A percentile compares a stretch with the other conserved stretches of the same genome.
phyloP scores from a whole-genome alignment of 805 yeast species.

The Ogataea ganodermae region DNA sequence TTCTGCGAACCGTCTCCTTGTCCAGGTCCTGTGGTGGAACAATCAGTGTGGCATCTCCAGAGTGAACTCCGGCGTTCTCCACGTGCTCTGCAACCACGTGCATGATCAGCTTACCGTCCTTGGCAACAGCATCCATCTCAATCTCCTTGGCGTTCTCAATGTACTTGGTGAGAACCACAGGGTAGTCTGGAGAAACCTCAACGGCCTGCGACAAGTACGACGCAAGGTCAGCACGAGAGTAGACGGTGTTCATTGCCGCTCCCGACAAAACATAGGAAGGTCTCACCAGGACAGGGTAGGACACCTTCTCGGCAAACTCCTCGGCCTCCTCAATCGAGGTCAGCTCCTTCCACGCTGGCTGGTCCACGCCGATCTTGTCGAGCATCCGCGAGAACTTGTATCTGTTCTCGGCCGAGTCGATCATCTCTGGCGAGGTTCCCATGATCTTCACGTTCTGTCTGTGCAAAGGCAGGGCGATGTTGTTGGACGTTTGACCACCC shows the following conservation, averaged over 20 bases:
- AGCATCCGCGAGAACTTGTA: slow-evolving; percentile 97
- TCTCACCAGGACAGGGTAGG: slow-evolving; percentile 94
- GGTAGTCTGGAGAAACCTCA: slow-evolving; percentile 96
- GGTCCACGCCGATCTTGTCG: slow-evolving; percentile 95
- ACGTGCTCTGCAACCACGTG: slow-evolving; percentile 98
- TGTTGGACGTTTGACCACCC: slow-evolving; percentile 99
- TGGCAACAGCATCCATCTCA: slow-evolving; percentile 98
- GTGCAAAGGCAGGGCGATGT: slow-evolving; percentile 89
- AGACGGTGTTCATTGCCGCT: slow-evolving; percentile 98
- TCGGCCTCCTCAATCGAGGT: slow-evolving; percentile 93
- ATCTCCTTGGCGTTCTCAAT: slow-evolving; percentile 97
- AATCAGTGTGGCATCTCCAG: slow-evolving; percentile 97
- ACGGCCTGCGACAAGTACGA: slow-evolving; percentile 91
- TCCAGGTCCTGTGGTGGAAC: slow-evolving; percentile 96
- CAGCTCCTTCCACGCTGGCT: slow-evolving; percentile 98
- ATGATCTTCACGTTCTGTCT: slow-evolving; percentile 93
- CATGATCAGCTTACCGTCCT: slow-evolving; percentile 90
- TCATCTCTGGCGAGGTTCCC: slow-evolving; percentile 98
- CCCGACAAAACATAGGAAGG: slow-evolving; percentile 97
- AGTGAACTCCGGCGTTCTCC: slow-evolving; percentile 98
- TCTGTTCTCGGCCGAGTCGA: slow-evolving; percentile 97
- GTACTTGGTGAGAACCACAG: slow-evolving; percentile 95
- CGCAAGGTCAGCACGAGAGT: slow-evolving; percentile 84
- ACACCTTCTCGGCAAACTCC: slow-evolving; percentile 83
- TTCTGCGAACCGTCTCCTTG: slow-evolving; percentile 86